Conservation (phyloP, 257 asterid species). For the Solanum bulbocastanum region DNA sequence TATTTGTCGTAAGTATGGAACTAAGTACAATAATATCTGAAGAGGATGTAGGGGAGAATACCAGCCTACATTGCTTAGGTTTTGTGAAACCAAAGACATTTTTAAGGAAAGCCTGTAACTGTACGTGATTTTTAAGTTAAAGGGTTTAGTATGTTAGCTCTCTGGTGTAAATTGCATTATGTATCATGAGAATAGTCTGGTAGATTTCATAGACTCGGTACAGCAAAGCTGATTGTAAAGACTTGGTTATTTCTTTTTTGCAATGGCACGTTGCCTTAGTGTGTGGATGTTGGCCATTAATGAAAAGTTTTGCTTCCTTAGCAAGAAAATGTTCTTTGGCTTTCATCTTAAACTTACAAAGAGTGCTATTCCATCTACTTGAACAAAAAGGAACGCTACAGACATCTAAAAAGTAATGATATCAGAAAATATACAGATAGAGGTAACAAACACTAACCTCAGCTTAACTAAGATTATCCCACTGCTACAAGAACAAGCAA, state of each 20-base stretch:
- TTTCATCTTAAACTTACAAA: not conserved
- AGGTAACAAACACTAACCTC: not conserved
- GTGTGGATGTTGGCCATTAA: not conserved
- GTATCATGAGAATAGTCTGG: not conserved
- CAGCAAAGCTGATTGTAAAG: not conserved
- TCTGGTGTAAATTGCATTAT: not conserved
- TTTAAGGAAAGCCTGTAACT: not conserved
- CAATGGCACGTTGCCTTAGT: not conserved
- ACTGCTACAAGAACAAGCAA: not conserved
- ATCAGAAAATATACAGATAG: not conserved
- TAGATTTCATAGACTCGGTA: not conserved
- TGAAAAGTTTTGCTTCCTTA: not conserved
- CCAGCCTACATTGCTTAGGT: not conserved
- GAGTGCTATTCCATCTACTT: not conserved
- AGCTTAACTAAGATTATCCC: not conserved
- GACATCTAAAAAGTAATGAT: not conserved
- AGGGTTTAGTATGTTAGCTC: not conserved
- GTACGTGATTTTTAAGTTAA: not conserved
- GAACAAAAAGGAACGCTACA: not conserved
- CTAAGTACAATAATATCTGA: not conserved
- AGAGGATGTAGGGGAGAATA: not conserved
- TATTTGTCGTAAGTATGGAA: not conserved
- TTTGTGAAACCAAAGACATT: not conserved
- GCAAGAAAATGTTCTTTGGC: not conserved
- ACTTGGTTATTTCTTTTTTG: not conserved